Evolutionary conservation across 1,139 yeast genomes (phyloP).

Genomic region (Eremothecium cymbalariae): DNA sequence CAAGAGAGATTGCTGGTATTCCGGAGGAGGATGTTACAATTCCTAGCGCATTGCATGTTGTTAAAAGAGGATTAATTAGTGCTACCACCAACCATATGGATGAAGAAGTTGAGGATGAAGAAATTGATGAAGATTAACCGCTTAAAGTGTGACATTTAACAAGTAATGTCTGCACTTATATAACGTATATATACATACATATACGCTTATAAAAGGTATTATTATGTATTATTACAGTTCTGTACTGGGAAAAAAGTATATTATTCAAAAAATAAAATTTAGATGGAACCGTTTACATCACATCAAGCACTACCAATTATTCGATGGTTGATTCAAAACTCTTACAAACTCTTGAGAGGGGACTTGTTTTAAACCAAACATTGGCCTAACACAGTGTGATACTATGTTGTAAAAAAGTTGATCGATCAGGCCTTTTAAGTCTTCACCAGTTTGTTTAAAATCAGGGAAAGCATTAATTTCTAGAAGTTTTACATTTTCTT

Average conservation of each 20-base stretch:
- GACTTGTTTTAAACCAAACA: slow-evolving; percentile 23
- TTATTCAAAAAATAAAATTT: too few species aligned
- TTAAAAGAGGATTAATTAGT: slow-evolving; percentile 32
- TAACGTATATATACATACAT: neutral
- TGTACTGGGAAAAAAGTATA: too few species aligned
- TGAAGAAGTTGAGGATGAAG: slow-evolving; percentile 19
- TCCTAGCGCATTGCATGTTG: slow-evolving; percentile 30
- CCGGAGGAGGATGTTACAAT: slow-evolving; percentile 38
- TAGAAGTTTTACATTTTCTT: slow-evolving; percentile 49
- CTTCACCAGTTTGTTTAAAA: slow-evolving; percentile 87
- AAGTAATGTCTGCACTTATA: slow-evolving; percentile 1
- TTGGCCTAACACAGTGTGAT: slow-evolving; percentile 36
- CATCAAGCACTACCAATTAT: slow-evolving; percentile 27
- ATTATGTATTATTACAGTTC: neutral
- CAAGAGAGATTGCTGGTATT: slow-evolving; percentile 74
- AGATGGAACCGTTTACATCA: too few species aligned
- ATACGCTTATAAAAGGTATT: neutral
- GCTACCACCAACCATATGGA: slow-evolving; percentile 27
- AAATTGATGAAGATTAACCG: slow-evolving; percentile 6
- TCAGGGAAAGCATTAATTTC: slow-evolving; percentile 95
- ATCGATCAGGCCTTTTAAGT: slow-evolving; percentile 55
- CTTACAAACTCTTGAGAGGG: slow-evolving; percentile 27
- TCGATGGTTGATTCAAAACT: slow-evolving; percentile 36
- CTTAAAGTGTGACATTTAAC: neutral
- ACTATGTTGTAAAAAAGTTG: slow-evolving; percentile 49